Evolutionary conservation across 306 rosid species (phyloP), one percentile per base, ranked within the genome.

Genomic region (Alnus glutinosa): DNA sequence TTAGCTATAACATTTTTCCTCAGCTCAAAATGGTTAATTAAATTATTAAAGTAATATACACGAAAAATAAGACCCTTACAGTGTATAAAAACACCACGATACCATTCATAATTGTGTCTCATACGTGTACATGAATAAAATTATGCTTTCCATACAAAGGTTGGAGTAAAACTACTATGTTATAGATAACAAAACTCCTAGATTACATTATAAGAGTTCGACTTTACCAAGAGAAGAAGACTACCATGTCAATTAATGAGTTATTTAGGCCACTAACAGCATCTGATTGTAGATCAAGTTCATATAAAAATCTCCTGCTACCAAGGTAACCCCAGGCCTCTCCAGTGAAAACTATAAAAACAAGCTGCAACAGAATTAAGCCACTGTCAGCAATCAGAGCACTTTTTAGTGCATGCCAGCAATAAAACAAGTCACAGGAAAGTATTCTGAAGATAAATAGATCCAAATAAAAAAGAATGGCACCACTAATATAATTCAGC

Each of bases 281-380:
- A 85, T 90, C 93, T 16, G 98, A 92, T 80, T 89, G 93, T 79
- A 86, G 82, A 87, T 90, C 97, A 79, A 94, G 97, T 85, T 94
- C 98, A 36, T 50, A 88, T 83, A 90, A 85, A 85, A 94, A 94
- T 78, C 97, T 92, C 87, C 98, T 83, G 81, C 98, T 94, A 81
- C 98, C 98, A 78, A 94, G 97, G 89, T 92, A 94, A 63, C 97
- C 98, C 98, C 98, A 94, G 12, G 90, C 82, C 81, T 94, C 98
- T 57, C 98, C 98, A 58, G 98, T 92, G 84, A 92, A 89, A 81
- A 89, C 91, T 77, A 67, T 87, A 87, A 94, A 94, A 71, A 87
- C 94, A 83, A 94, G 94, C 98, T 94, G 97, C 88, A 88, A 81
- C 75, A 74, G 79, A 83, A 74, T 83, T 73, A 75, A 85, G 82